Conservation (phyloP, 2,329 filamentous ascomycete genomes). For the Paraconiothyrium sp. region DNA sequence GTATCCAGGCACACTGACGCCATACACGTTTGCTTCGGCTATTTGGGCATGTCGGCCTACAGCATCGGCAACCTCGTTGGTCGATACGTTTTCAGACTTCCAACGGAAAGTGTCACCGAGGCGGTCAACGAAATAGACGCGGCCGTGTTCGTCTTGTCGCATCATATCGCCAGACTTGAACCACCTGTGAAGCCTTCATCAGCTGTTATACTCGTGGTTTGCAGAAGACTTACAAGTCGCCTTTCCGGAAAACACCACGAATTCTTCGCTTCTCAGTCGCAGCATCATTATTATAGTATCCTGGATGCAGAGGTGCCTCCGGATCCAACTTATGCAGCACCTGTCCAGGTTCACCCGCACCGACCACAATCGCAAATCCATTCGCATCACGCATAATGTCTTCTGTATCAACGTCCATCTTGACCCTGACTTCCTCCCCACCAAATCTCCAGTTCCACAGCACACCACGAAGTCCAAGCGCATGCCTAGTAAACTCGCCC, state of each 20-base stretch:
- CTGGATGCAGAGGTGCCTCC: slow-evolving; percentile 30
- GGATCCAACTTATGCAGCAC: slow-evolving; percentile 45
- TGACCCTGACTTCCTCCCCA: slow-evolving; percentile 44
- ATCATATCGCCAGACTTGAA: slow-evolving; percentile 52
- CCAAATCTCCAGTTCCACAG: slow-evolving; percentile 46
- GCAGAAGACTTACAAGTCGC: slow-evolving; percentile 46
- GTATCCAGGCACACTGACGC: slow-evolving; percentile 55
- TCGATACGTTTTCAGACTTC: slow-evolving; percentile 59
- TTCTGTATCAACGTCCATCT: slow-evolving; percentile 51
- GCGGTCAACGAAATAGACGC: slow-evolving; percentile 51
- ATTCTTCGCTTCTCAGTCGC: slow-evolving; percentile 45
- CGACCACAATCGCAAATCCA: slow-evolving; percentile 47
- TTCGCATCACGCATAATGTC: slow-evolving; percentile 47
- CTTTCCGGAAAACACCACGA: slow-evolving; percentile 48
- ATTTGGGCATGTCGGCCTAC: slow-evolving; percentile 53
- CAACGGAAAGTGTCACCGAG: slow-evolving; percentile 53
- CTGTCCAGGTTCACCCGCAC: slow-evolving; percentile 47
- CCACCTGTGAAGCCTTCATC: slow-evolving; percentile 32
- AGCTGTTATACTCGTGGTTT: background rate
- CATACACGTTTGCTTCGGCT: slow-evolving; percentile 57
- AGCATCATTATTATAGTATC: slow-evolving; percentile 47
- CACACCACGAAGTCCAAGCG: slow-evolving; percentile 46
- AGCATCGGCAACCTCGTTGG: slow-evolving; percentile 56
- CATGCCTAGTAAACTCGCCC: slow-evolving; percentile 44
- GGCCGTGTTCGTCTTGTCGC: slow-evolving; percentile 45